Base-by-base conservation (phyloP, 225 moss, liverwort and hornwort genomes). In the Lunularia cruciata region DNA sequence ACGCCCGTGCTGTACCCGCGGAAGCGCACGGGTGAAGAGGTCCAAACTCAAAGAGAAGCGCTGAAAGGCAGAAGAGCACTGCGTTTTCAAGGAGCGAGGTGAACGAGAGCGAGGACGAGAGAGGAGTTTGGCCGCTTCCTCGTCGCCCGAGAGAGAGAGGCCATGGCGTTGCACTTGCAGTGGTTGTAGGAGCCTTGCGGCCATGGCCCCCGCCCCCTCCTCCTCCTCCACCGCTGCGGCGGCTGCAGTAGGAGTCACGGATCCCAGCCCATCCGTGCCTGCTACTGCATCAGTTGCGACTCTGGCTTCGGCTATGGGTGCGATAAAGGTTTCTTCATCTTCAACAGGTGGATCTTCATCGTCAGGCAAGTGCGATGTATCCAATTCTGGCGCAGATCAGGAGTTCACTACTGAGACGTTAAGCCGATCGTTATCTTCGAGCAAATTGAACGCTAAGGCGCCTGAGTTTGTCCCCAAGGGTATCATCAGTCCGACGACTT, bases 391-490 rank as follows among this genome's bases (percentile, higher is more conserved):
- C 37, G 59, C 73, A 76, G 78, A 87, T 69, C 35, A 78, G 49
- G 70, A 47, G 54, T 22, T 75, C 8, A 45, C 26, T 35, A 72
- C 80, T 74, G 86, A 83, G 56, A 75, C 85, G 56, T 86, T 94
- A 35, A 87, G 78, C 63, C 88, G 92, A 73, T 92, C 92, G 39
- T 81, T 95, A 32, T 95, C 95, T 51, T 92, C 92, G 7, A 90
- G 88, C 60, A 88, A 67, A 72, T 73, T 95, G 72, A 95, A 90
- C 72, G 95, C 95, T 7, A 78, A 84, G 70, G 95, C 95, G 32
- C 92, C 95, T 40, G 88, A 87, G 61, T 95, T 90, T 63, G 90
- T 95, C 61, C 92, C 95, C 8, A 95, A 88, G 83, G 73, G 86
- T 25, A 71, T 92, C 62, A 83, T 78, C 11, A 74, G 85, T 19